phyloP scores from a whole-genome alignment of 2,329 filamentous ascomycete genomes.

The Monosporascus sp. region DNA sequence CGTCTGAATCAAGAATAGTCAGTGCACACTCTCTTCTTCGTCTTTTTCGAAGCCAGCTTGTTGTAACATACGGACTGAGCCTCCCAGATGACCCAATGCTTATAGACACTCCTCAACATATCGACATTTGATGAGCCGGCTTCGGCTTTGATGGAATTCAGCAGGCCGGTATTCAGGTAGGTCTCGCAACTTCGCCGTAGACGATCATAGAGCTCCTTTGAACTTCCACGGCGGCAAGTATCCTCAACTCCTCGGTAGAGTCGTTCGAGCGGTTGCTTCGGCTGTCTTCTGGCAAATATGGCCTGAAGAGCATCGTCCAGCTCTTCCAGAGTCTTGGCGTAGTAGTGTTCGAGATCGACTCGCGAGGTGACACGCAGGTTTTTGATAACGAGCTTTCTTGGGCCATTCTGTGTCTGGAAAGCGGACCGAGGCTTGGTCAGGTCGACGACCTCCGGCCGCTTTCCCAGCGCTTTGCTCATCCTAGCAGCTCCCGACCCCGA shows the following conservation, averaged over 20 bases:
- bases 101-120: conserved; percentile 50
- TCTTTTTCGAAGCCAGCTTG: not conserved
- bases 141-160: conserved; percentile 46
- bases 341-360: conserved; percentile 66
- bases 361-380: conserved; percentile 66
- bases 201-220: conserved; percentile 60
- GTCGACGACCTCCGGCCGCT: conserved; percentile 36
- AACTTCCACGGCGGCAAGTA: conserved; percentile 73
- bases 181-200: conserved; percentile 61
- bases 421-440: conserved; percentile 38
- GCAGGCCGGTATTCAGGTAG: conserved; percentile 60
- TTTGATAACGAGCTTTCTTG: conserved; percentile 88
- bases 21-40: no score
- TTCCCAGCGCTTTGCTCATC: conserved; percentile 27
- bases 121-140: conserved; percentile 53
- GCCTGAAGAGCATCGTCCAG: conserved; percentile 66
- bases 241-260: conserved; percentile 90
- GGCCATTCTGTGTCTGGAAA: conserved; percentile 70
- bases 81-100: conserved; percentile 73
- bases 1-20: conserved; percentile 27
- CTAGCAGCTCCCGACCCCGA: conserved; percentile 12
- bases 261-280: conserved; percentile 69
- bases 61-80: conserved; percentile 58
- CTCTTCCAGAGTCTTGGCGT: conserved; percentile 68
- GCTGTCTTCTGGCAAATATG: conserved; percentile 53